These are phyloP conservation scores for Ceriops decandra DNA, from an alignment of 345 rosid species.

Conservation along the genomic window DNA sequence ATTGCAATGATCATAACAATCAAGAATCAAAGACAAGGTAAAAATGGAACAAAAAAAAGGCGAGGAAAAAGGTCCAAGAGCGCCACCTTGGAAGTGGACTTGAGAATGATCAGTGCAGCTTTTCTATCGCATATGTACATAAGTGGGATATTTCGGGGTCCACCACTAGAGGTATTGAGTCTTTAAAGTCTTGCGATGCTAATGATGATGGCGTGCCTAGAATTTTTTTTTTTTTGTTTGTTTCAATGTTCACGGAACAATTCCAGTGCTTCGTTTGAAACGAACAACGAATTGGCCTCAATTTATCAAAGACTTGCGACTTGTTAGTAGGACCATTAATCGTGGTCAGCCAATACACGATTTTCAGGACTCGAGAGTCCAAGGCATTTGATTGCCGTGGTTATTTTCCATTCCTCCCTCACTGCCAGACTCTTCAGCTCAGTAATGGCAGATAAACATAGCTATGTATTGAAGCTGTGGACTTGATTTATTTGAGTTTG, in stretches of 20 bases:
- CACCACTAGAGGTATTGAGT: slow-evolving; percentile 20
- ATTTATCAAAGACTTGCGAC: background rate
- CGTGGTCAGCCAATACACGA: background rate
- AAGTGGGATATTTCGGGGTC: slow-evolving; percentile 33
- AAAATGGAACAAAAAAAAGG: background rate
- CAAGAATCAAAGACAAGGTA: background rate
- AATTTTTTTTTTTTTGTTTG: background rate
- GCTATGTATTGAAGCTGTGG: too few relatives aligned
- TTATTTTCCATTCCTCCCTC: too few relatives aligned
- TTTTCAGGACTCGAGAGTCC: background rate
- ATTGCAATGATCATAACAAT: slow-evolving; percentile 19
- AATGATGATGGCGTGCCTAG: slow-evolving; percentile 23
- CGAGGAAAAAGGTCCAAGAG: slow-evolving; percentile 9
- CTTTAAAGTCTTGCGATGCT: slow-evolving; percentile 12
- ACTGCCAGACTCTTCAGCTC: background rate
- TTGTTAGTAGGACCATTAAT: slow-evolving; percentile 10
- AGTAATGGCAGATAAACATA: background rate
- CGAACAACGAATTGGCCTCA: background rate
- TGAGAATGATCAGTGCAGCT: slow-evolving; percentile 10
- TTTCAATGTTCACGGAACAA: slow-evolving; percentile 16
- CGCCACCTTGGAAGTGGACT: slow-evolving; percentile 6
- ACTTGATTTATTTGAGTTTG: background rate
- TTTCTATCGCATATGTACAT: slow-evolving; percentile 1
- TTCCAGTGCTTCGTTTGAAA: slow-evolving; percentile 9
- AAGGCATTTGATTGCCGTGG: background rate